Conservation (phyloP, 495 filamentous ascomycete species). For the Penicillium lividum region DNA sequence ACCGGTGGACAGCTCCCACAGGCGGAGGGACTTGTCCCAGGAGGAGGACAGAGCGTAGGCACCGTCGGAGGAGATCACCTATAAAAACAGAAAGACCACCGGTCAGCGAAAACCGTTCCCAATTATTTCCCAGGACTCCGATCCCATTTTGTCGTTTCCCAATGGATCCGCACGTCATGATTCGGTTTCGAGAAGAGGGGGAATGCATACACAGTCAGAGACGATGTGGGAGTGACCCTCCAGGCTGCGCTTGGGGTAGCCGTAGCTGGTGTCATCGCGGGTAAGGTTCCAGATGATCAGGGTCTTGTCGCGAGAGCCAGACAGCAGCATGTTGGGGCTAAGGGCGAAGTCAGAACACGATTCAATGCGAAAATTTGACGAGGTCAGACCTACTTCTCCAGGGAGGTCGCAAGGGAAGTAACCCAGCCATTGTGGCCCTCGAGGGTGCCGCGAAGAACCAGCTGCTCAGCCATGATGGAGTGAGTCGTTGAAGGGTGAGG, state of each 20-base stretch:
- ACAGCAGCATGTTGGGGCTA: constrained; percentile 99
- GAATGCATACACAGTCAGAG: constrained; percentile 92
- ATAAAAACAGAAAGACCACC: constrained; percentile 30
- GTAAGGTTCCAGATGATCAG: constrained; percentile 99
- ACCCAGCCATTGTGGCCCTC: constrained; percentile 89
- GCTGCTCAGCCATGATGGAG: constrained; percentile 84
- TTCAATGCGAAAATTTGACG: constrained; percentile 29
- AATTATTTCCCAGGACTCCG: constrained; percentile 3
- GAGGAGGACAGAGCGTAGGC: constrained; percentile 98
- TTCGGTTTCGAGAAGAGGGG: constrained; percentile 14
- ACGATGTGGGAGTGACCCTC: constrained; percentile 99
- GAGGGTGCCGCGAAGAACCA: constrained; percentile 95
- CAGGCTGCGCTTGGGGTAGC: constrained; percentile 97
- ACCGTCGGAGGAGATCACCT: constrained; percentile 99
- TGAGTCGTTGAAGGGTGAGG: constrained; percentile 49
- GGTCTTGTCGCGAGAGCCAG: constrained; percentile 94
- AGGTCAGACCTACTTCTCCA: constrained; percentile 81
- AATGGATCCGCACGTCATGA: constrained; percentile 12
- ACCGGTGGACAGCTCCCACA: constrained; percentile 97
- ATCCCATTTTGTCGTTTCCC: constrained; percentile 21
- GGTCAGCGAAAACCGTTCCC: constrained; percentile 39
- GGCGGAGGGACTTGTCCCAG: constrained; percentile 99
- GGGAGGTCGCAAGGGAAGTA: constrained; percentile 84
- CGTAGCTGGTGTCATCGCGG: constrained; percentile 91
- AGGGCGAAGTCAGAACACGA: constrained; percentile 41